These are phyloP conservation scores for Mycena floridula DNA, from an alignment of 768 basidiomycete genomes.

Conservation along the genomic window DNA sequence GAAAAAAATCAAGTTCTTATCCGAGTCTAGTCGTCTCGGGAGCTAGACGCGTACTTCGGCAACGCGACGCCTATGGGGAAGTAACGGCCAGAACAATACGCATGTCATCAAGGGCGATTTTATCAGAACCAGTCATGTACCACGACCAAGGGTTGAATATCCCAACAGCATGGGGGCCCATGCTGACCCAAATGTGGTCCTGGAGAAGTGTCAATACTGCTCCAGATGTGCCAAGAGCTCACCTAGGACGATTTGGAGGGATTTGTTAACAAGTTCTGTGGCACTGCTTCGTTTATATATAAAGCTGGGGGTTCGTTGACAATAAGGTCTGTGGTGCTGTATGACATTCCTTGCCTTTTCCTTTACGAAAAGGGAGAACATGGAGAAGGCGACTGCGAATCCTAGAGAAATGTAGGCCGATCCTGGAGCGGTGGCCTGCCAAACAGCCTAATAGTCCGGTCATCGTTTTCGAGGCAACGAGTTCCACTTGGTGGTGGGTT, in stretches of 20 bases:
- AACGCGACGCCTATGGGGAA: no score
- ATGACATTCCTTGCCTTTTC: conserved; percentile 48
- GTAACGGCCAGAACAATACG: no score
- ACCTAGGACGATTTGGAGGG: no score
- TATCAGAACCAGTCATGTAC: no score
- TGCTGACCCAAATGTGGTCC: conserved; percentile 23
- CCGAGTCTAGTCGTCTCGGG: no score
- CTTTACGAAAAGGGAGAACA: conserved; percentile 77
- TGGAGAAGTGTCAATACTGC: conserved; percentile 11
- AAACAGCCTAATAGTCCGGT: background rate
- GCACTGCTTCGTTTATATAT: conserved; percentile 93
- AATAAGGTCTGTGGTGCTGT: background rate
- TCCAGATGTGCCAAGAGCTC: conserved; percentile 50
- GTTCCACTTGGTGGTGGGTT: background rate
- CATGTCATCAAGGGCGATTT: no score
- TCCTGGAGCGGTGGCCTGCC: background rate
- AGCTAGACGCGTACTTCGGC: no score
- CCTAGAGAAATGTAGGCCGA: background rate
- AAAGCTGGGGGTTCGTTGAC: conserved; percentile 30
- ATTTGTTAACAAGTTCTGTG: no score
- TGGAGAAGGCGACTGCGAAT: conserved; percentile 44
- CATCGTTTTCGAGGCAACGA: background rate
- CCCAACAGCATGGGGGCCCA: conserved; percentile 68
- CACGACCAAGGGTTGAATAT: conserved; percentile 77
- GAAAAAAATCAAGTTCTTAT: no score